Percentiles rank a stretch among this genome's conserved stretches.
These are phyloP conservation scores for Gossypium laxum DNA, from an alignment of 441 rosid species.

Conservation along the genomic window DNA sequence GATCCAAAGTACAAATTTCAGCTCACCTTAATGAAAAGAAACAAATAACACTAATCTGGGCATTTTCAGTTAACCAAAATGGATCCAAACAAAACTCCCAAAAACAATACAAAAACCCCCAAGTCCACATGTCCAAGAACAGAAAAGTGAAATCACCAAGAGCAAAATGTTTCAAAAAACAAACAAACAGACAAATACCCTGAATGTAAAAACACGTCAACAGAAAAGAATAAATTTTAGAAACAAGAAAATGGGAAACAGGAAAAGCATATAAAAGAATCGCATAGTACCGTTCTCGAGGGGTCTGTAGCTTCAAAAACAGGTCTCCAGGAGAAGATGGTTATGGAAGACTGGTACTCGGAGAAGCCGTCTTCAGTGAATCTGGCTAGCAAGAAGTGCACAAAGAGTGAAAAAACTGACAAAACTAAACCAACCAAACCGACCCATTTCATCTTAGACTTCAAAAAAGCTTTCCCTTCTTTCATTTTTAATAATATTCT, in stretches of 20 bases:
- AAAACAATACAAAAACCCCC: background rate
- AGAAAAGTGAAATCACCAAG: background rate
- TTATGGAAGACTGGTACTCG: constrained; percentile 63
- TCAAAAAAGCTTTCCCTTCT: constrained; percentile 58
- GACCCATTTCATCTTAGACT: constrained; percentile 84
- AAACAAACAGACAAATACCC: constrained; percentile 12
- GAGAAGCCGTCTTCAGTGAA: constrained; percentile 57
- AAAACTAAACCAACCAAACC: constrained; percentile 70
- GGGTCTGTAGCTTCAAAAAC: constrained; percentile 56
- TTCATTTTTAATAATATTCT: constrained; percentile 29
- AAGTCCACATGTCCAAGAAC: background rate
- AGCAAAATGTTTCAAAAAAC: background rate
- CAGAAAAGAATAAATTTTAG: background rate
- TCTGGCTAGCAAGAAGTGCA: constrained; percentile 79
- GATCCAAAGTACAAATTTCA: background rate
- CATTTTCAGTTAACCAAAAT: constrained; percentile 6
- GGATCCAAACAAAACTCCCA: constrained; percentile 18
- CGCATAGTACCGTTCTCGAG: constrained; percentile 24
- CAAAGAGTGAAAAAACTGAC: constrained; percentile 59
- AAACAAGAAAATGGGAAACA: background rate
- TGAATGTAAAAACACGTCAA: background rate
- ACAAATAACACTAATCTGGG: background rate
- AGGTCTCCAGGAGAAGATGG: constrained; percentile 95
- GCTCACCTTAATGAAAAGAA: constrained; percentile 7
- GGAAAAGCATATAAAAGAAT: background rate